phyloP scores from a whole-genome alignment of 768 basidiomycete genomes.

The Trametes cinnabarina region DNA sequence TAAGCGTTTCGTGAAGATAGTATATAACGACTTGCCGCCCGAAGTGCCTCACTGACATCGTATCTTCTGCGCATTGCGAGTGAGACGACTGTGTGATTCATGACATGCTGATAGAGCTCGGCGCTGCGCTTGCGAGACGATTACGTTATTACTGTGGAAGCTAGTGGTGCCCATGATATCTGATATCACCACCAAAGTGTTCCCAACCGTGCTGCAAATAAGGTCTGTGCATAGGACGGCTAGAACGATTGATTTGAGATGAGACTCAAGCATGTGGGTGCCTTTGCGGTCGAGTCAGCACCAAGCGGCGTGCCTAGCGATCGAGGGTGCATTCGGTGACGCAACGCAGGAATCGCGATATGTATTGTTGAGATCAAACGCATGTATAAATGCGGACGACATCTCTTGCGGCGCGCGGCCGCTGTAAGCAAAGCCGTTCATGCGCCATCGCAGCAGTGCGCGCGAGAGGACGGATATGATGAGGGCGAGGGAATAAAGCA shows the following conservation, averaged over 20 bases:
- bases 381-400: not conserved
- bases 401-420: not conserved
- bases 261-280: not conserved
- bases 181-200: too few species aligned
- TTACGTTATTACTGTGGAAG: not conserved
- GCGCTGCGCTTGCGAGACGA: not conserved
- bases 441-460: not conserved
- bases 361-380: not conserved
- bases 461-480: not conserved
- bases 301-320: not conserved
- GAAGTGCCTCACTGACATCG: not conserved
- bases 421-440: not conserved
- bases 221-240: not conserved
- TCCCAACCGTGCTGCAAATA: too few species aligned
- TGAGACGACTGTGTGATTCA: not conserved
- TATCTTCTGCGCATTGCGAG: not conserved
- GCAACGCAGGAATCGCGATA: not conserved
- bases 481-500: not conserved
- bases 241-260: too few species aligned
- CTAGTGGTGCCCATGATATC: not conserved
- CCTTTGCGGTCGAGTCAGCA: slow-evolving; percentile 1
- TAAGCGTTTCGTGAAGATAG: not conserved
- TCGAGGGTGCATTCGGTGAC: slow-evolving; percentile 9
- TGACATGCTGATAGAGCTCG: not conserved
- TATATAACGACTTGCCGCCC: not conserved